Conservation (phyloP, 2,329 filamentous ascomycete species). For the Phaeosphaeria sp. region DNA sequence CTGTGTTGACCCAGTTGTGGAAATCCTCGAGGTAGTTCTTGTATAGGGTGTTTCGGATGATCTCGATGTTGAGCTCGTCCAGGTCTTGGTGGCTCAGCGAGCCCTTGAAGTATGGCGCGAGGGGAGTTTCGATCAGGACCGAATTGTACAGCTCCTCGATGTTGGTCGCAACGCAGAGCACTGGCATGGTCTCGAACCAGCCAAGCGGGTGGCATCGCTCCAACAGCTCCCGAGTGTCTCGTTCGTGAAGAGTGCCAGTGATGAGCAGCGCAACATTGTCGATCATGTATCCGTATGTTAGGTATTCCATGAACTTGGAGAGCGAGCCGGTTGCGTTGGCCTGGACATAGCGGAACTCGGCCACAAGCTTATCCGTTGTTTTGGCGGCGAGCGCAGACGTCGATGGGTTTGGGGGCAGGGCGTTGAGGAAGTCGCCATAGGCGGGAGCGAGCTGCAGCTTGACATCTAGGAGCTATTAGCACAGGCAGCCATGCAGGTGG, state of each 20-base stretch:
- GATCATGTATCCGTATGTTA: conserved; percentile 99
- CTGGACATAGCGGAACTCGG: conserved; percentile 95
- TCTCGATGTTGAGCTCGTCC: conserved; percentile 99
- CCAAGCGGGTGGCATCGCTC: conserved; percentile 96
- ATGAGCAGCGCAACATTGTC: conserved; percentile 98
- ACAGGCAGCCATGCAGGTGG: neutral
- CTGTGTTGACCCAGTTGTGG: conserved; percentile 88
- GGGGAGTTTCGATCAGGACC: conserved; percentile 92
- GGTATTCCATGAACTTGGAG: conserved; percentile 94
- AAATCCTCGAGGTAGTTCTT: conserved; percentile 99
- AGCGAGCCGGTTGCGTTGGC: conserved; percentile 91
- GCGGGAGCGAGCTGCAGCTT: conserved; percentile 96
- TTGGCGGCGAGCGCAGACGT: conserved; percentile 93
- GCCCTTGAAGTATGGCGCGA: conserved; percentile 97
- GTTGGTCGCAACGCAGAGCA: conserved; percentile 96
- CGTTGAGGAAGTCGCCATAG: conserved; percentile 95
- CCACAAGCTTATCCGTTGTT: conserved; percentile 96
- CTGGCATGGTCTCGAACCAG: conserved; percentile 99
- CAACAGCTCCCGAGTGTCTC: conserved; percentile 92
- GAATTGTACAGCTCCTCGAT: conserved; percentile 99
- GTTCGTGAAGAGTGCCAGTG: conserved; percentile 95
- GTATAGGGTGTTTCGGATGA: conserved; percentile 96
- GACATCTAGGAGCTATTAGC: conserved; percentile 69
- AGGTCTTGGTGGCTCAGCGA: conserved; percentile 95
- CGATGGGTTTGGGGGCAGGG: conserved; percentile 93